Conservation (phyloP, 192 early-diverging fungal species). For the Coemansia sp. region DNA sequence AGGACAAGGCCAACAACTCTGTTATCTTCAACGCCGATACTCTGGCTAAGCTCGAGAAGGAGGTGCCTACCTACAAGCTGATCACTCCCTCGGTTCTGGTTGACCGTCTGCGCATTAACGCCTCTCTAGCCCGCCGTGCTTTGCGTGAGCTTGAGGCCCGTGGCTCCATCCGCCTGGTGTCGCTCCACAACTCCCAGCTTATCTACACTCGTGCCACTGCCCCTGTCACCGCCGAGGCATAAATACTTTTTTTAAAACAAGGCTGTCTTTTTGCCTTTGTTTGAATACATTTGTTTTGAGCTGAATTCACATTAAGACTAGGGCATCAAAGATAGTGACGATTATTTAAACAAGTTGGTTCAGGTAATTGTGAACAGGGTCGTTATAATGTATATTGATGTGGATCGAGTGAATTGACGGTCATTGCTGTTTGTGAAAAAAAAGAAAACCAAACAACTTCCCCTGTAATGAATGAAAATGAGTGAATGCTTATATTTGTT, state of each 20-base stretch:
- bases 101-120: constrained; percentile 98
- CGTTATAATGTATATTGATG: too few species aligned
- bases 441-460: too few species aligned
- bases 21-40: constrained; percentile 97
- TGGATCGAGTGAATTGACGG: too few species aligned
- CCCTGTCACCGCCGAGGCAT: constrained; percentile 42
- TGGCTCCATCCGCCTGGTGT: constrained; percentile 91
- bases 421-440: too few species aligned
- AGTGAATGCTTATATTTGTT: not conserved
- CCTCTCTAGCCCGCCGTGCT: constrained; percentile 93
- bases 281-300: not conserved
- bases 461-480: too few species aligned
- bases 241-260: constrained; percentile 7
- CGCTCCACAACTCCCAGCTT: constrained; percentile 88
- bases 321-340: too few species aligned
- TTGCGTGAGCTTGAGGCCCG: constrained; percentile 90
- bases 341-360: too few species aligned
- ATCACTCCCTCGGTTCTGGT: constrained; percentile 97
- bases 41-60: constrained; percentile 99
- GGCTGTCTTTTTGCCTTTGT: not conserved
- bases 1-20: constrained; percentile 99
- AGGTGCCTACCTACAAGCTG: constrained; percentile 99
- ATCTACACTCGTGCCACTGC: constrained; percentile 69
- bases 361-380: not conserved
- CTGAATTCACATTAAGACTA: not conserved